Percentiles rank a stretch among this genome's conserved stretches.
These are phyloP conservation scores for Penicillium sp. DNA, from an alignment of 2,329 filamentous ascomycete species.

Conservation along the genomic window DNA sequence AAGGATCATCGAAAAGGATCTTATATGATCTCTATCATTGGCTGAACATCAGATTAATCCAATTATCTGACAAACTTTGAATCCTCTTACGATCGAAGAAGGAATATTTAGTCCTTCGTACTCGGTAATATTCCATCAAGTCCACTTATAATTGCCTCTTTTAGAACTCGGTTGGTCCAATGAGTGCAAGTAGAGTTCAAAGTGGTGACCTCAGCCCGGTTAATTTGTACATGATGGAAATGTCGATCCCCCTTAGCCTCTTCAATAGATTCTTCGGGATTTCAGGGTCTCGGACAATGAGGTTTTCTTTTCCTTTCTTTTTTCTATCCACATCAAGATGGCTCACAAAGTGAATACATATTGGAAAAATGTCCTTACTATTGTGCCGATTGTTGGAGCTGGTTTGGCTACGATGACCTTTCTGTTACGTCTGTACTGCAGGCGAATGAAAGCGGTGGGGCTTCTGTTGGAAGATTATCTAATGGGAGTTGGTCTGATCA, in stretches of 20 bases:
- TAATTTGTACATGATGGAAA: background rate
- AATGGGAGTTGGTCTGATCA: conserved; percentile 18
- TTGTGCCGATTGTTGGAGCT: conserved; percentile 17
- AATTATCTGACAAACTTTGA: background rate
- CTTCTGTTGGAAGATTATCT: conserved; percentile 17
- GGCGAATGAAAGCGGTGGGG: conserved; percentile 5
- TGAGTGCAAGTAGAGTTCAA: background rate
- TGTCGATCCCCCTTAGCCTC: background rate
- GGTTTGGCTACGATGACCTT: conserved; percentile 16
- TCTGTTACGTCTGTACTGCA: conserved; percentile 18
- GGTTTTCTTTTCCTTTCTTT: background rate
- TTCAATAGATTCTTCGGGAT: too few relatives aligned
- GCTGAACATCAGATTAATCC: background rate
- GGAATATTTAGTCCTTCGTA: too few relatives aligned
- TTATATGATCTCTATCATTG: background rate
- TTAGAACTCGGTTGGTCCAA: background rate
- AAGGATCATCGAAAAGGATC: background rate
- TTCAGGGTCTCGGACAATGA: too few relatives aligned
- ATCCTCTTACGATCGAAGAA: background rate
- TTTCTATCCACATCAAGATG: background rate
- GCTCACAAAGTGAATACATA: background rate
- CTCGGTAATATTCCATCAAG: too few relatives aligned
- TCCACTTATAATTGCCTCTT: too few relatives aligned
- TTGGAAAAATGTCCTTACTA: conserved; percentile 18
- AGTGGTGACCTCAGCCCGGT: background rate